Base-by-base conservation (phyloP, 1,284 basidiomycete species). In the Pseudozyma sp. region DNA sequence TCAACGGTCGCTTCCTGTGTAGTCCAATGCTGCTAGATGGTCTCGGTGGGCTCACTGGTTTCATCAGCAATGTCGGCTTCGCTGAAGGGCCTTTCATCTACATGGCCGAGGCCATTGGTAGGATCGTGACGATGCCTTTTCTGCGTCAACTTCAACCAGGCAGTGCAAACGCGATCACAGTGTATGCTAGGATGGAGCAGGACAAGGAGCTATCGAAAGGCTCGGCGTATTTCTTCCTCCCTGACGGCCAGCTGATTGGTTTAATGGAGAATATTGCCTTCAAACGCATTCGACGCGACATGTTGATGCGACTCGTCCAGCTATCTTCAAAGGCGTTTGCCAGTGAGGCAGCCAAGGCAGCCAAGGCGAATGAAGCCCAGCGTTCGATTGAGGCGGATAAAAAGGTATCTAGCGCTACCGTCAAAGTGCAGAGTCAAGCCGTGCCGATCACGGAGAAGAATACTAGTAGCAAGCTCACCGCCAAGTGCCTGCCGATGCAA, bases 41-140 rank as follows among this genome's bases (percentile, higher is more conserved):
- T n/a, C 61, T 78, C 13, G 76, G 76, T 14, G 65, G 67, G 5
- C 63, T 78, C 50, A 69, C 76, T 7, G 76, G 76, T 50, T 78
- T 78, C 49, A 75, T 78, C 60, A 65, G 65, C 66, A 78, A 78
- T 19, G 72, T 78, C 4, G 57, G 65, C 34, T 66, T 78, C 21
- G 76, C 72, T 5, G 64, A 63, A 12, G 65, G 61, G 4, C 52
- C 56, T 18, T 61, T 59, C 16, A 65, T 78, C 21, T 75, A 72
- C 57, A 78, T 78, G 63, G 76, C 72, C 3, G 66, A 78, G 12
- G 69, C 61, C 8, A 75, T 78, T 40, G 69, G 69, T 36, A 45
- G 62, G 21, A 65, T 76, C 19, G 65, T 58, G 5, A 61, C 59
- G 16, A 63, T 61, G 61, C 63, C 66, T 11, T 49, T 35, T 3